Evolutionary conservation across 2,329 filamentous ascomycete species (phyloP), one percentile per base, ranked within the genome.

Genomic region (Epichloe sibirici): DNA sequence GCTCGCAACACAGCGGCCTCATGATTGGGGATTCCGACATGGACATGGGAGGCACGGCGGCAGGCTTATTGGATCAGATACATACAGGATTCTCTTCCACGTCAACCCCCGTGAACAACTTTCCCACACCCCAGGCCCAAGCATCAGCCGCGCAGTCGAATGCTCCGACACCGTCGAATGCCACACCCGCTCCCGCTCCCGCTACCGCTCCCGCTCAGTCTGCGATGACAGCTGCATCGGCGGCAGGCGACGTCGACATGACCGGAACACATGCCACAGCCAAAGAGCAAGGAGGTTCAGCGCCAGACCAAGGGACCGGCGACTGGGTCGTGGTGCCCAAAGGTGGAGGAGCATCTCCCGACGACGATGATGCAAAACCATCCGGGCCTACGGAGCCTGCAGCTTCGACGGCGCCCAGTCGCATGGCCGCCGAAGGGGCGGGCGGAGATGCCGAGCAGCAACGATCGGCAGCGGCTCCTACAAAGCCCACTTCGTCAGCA

Each of bases 311-410:
- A 52, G 72, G 71, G 4, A 74, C 74, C 1, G 76, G 78, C 34
- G 86, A 90, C 57, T 90, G 86, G 86, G 82, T 89, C 3, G 83
- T 90, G 53, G 80, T 90, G 34, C 79, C 83, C 52, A 83, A 85
- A 57, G 80, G 79, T 46, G 76, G 74, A 25, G 76, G 74, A 25
- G 70, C 70, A 42, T 74, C 70, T 58, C 68, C 71, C 39, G 67
- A 70, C 44, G 64, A 65, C 40, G 64, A 59, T 42, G 28, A 11
- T 6, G 53, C 57, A 25, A 38, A 35, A 45, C 31, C 57, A 44
- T 49, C 55, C 12, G 39, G 55, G 8, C 15, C 49, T 5, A 25
- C 51, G 4, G 44, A 52, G 4, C 6, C 38, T 5, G 44, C 52
- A 21, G 46, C 48, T 11, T 12, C 51, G n/a, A 25, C 39, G 3